Base-by-base conservation (phyloP, 495 filamentous ascomycete species). In the Talaromyces trachyspermus region DNA sequence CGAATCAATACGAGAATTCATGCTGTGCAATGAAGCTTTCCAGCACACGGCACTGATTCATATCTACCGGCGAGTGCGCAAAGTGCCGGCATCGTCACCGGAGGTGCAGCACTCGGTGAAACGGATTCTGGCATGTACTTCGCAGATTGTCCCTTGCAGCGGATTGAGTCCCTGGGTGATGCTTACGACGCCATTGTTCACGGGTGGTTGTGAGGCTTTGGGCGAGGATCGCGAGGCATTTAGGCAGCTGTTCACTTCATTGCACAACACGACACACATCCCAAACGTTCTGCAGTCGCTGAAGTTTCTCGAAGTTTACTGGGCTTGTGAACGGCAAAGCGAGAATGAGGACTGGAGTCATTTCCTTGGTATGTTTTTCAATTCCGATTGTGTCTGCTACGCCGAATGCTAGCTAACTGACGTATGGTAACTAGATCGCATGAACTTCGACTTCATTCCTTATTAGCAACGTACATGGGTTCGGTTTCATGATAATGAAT, bases 41-140 rank as follows among this genome's bases (percentile, higher is more conserved):
- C 69, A 72, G 43, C 68, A 70, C 30, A 66, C 67, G 30, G 69
- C 69, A 2, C 58, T 72, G 15, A 72, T 72, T 29, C 69, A 72
- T 35, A 71, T 72, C 22, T 57, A 70, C 36, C 60, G 63, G 5
- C 62, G 69, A 12, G 54, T 72, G 15, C 61, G 63, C 12, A 64
- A 60, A 46, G 58, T 51, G 2, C 69, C 69, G 5, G 56, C 59
- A 4, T 56, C 60, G 0, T 59, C 67, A 10, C 54, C 55, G 2
- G 54, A 55, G 17, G 67, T 72, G 17, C 69, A 72, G 43, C 53
- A 54, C 14, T 68, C 67, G 7, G 69, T 72, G 27, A 55, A 57
- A 49, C 59, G 61, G 27, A 72, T 72, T 36, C 49, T 72, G 22
- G 69, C 66, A 17, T 72, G 67, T 33, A 66, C 67, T 6, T 60